Evolutionary conservation across 257 asterid genomes (phyloP), one percentile per base, ranked within the genome.

Genomic region (Mitragyna speciosa): DNA sequence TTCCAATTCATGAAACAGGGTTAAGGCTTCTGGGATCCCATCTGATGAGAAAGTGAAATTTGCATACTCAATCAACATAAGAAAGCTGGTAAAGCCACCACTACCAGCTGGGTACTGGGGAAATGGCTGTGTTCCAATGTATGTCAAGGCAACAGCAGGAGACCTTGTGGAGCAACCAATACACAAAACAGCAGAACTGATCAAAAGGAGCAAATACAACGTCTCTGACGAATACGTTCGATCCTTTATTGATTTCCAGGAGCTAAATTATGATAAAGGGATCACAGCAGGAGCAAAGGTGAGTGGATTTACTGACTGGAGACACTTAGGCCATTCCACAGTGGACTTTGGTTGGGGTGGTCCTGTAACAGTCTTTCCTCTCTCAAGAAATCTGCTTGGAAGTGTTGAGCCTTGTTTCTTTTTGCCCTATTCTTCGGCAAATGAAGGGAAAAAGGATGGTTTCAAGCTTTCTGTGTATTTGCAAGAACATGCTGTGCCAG

Each of bases 341-440:
- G 91, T 92, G 76, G 96, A 94, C 75, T 94, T 91, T 11, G 97
- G 98, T 63, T 91, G 97, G 97, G 97, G 97, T 49, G 91, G 95
- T 67, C 97, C 97, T 3, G 88, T 85, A 22, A 90, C 87, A 8
- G 92, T 94, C 76, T 86, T 92, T 76, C 97, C 97, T 0, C 86
- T 94, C 48, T 92, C 97, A 2, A 79, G 86, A 77, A 87, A 77
- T 56, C 83, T 94, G 69, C 87, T 94, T 28, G 98, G 98, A 33
- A 87, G 97, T 67, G 83, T 81, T 75, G 97, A 90, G 84, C 95
- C 97, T 8, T 89, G 95, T 76, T 94, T 90, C 76, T 89, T 94
- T 81, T 72, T 94, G 88, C 96, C 97, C 6, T 75, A 84, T 78
- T 85, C 91, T 16, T 77, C 85, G 15, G 85, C 83, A 12, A 67